These are phyloP conservation scores for Leishmania amazonensis DNA, from an alignment of 208 protist genomes.

Conservation along the genomic window DNA sequence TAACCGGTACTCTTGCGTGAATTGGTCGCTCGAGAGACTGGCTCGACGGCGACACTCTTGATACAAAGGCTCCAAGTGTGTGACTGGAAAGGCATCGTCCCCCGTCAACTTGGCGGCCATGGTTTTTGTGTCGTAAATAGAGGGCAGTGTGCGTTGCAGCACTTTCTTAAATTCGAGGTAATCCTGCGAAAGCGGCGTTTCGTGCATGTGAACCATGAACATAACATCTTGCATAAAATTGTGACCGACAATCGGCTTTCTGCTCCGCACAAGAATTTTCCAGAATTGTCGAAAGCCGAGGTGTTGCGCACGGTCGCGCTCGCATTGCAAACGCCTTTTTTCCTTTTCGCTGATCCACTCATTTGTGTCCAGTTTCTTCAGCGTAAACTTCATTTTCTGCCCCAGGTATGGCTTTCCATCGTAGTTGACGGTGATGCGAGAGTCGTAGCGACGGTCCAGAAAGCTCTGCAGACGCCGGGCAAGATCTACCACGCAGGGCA, in stretches of 20 bases:
- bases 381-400: slow-evolving; percentile 33
- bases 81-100: slow-evolving; percentile 22
- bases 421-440: slow-evolving; percentile 1
- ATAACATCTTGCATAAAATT: slow-evolving; percentile 84
- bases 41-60: slow-evolving; percentile 33
- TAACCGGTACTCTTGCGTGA: slow-evolving; percentile 28
- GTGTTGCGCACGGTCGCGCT: slow-evolving; percentile 14
- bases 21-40: neutral
- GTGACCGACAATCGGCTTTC: slow-evolving; percentile 79
- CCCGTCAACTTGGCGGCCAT: slow-evolving; percentile 29
- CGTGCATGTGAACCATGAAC: slow-evolving; percentile 87
- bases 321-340: neutral
- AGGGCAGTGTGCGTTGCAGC: slow-evolving; percentile 38
- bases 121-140: slow-evolving; percentile 79
- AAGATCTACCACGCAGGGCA: slow-evolving; percentile 10
- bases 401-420: slow-evolving; percentile 28
- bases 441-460: slow-evolving; percentile 11
- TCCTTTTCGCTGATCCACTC: slow-evolving; percentile 11
- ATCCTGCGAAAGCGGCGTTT: slow-evolving; percentile 36
- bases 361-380: slow-evolving; percentile 12
- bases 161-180: slow-evolving; percentile 61
- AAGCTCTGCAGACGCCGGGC: slow-evolving; percentile 6
- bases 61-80: slow-evolving; percentile 48
- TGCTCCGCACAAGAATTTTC: slow-evolving; percentile 61
- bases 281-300: slow-evolving; percentile 70